Evolutionary conservation across 106 monocot species (phyloP), one percentile per base, ranked within the genome.

Genomic region (Agapanthus africanus): DNA sequence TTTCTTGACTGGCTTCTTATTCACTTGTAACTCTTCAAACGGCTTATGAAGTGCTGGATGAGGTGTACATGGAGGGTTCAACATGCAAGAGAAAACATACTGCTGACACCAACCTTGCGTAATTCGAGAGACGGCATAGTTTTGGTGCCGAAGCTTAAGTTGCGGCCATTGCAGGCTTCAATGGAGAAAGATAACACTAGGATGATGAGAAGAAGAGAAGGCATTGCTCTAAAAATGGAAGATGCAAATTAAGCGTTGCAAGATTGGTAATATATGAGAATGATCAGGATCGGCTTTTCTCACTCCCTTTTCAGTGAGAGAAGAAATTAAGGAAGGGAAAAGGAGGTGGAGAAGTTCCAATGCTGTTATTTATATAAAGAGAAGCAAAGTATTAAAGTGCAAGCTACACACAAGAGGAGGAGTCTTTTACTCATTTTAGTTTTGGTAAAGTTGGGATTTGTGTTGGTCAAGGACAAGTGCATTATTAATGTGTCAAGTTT

Each of bases 401-500:
- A 16, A 61, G 35, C 61, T 61, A 61, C 14, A 2, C 28, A 7
- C n/a, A 56, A 0, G 5, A 27, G n/a, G n/a, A n/a, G n/a, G n/a
- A n/a, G n/a, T n/a, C n/a, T n/a, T 22, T 14, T 3, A 11, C 39
- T 39, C 49, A 41, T 66, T 36, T 65, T 38, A 50, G 19, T 34
- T 77, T 42, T 65, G 18, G 47, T 39, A n/a, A 38, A 71, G 64
- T 78, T 56, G 77, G 77, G 70, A 78, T 71, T 71, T 21, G 66
- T 30, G 41, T 56, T 25, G 21, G 26, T 35, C 21, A 36, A 36
- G 35, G 33, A 6, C 62, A 35, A 50, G 37, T 77, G 76, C 62
- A 35, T 44, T 37, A 28, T 70, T 46, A 47, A 65, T 49, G 18
- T 34, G 32, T 35, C 4, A 62, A 35, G 34, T 36, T 61, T 18